Base-by-base conservation (phyloP, 441 rosid species). In the Erysimum cheiri region DNA sequence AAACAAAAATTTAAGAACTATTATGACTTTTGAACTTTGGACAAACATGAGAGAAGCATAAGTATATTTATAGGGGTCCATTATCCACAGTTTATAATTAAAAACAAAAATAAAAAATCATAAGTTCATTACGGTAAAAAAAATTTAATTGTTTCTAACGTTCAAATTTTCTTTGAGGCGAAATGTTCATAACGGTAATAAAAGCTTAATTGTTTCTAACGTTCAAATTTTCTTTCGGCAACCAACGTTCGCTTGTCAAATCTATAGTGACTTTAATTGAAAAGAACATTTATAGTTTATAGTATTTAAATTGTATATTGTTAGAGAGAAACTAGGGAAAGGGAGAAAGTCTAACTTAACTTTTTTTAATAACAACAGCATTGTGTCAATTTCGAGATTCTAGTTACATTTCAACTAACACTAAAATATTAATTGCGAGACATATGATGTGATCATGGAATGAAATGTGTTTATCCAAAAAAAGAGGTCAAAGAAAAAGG, bases 351-450 rank as follows among this genome's bases (percentile, higher is more conserved):
- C 24, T 22, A 22, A 22, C 24, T 22, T 22, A 1, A 22, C 1
- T 2, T 22, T 22, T 22, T 22, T 22, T 22, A 22, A 22, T 22
- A 22, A 22, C 24, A 22, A 22, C 24, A 29, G 32, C 5, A 29
- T 37, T 39, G 47, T 58, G 63, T 59, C 35, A n/a, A 13, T 52
- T 36, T 36, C 19, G 14, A 54, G 2, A 17, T 6, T 48, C 29
- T 8, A 12, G 60, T 17, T 49, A 37, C 50, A 29, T 59, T 69
- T 37, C 24, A 69, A 14, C 50, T 28, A 70, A 50, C 28, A 52
- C 2, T 31, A 12, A 7, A 49, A 11, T 10, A 13, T 50, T 50
- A 39, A 15, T 10, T 9, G 31, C 14, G 41, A 37, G 33, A 1
- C 4, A 11, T 11, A 10, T 37, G 13, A 11, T 22, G 24, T 22